Percentiles rank a stretch among this genome's conserved stretches.
Evolutionary conservation across 768 basidiomycete genomes (phyloP).

Genomic region (Leucosporidium creatinivorum): DNA sequence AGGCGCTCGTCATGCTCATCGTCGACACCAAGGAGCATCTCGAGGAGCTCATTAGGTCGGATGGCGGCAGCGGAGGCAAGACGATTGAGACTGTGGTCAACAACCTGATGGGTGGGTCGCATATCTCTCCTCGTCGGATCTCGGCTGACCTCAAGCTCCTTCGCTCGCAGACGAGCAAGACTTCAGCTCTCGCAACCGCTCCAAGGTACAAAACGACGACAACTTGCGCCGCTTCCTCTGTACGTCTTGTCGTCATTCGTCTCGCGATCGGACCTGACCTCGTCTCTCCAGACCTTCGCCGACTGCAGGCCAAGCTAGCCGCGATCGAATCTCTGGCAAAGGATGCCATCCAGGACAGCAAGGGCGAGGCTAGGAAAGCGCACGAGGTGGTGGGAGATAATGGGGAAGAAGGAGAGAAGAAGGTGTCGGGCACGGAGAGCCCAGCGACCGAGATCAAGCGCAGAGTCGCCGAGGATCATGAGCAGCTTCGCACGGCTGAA

Average conservation of each 20-base stretch:
- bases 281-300: constrained; percentile 1
- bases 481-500: no score
- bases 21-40: neutral
- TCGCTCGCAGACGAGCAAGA: constrained; percentile 5
- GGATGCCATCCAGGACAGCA: neutral
- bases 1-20: neutral
- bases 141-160: no score
- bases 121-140: neutral
- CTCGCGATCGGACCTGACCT: neutral
- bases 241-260: neutral
- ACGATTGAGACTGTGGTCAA: constrained; percentile 8
- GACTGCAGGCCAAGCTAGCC: constrained; percentile 7
- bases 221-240: constrained; percentile 19
- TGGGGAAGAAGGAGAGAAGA: no score
- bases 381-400: no score
- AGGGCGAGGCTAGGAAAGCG: no score
- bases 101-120: constrained; percentile 13
- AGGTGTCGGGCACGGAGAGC: no score
- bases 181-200: constrained; percentile 5
- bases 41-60: constrained; percentile 6
- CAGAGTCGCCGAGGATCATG: no score
- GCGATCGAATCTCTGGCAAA: constrained; percentile 7
- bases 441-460: no score
- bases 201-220: constrained; percentile 14
- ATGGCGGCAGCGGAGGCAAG: neutral